Evolutionary conservation across 306 rosid genomes (phyloP).

Genomic region (Casuarina cunninghamiana): DNA sequence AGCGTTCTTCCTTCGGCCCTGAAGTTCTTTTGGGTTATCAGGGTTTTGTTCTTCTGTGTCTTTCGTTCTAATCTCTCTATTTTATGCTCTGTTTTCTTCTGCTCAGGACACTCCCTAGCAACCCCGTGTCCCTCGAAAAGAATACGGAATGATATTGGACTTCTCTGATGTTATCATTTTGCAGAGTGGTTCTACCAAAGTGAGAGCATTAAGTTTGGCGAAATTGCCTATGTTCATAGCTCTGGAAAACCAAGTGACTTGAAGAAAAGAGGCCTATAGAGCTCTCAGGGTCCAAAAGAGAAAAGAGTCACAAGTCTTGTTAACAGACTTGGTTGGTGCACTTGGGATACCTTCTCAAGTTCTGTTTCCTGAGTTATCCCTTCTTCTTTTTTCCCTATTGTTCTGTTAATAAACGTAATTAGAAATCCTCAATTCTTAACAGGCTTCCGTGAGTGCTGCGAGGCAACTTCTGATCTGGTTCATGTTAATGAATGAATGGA

Average conservation of each 20-base stretch:
- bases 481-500: constrained; percentile 77
- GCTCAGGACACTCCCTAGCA: constrained; percentile 59
- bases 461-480: constrained; percentile 43
- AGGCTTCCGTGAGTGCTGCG: constrained; percentile 63
- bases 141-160: constrained; percentile 9
- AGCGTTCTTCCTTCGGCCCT: no score
- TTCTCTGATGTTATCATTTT: constrained; percentile 48
- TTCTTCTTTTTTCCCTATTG: no score
- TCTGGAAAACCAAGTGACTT: constrained; percentile 67
- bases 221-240: constrained; percentile 63
- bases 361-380: no score
- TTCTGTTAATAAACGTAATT: no score
- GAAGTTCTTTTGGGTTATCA: no score
- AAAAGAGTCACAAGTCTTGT: constrained; percentile 50
- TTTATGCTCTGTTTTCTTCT: constrained; percentile 12
- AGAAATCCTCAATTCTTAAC: constrained; percentile 31
- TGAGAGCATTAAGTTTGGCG: constrained; percentile 40
- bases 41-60: background rate
- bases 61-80: background rate
- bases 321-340: constrained; percentile 90
- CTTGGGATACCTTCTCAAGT: constrained; percentile 76
- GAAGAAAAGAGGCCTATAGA: constrained; percentile 73
- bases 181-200: constrained; percentile 80
- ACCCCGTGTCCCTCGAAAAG: constrained; percentile 29
- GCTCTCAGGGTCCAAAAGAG: constrained; percentile 83